Evolutionary conservation across 2,329 filamentous ascomycete genomes (phyloP).

Genomic region (Monilinia vaccinii-corymbosi): DNA sequence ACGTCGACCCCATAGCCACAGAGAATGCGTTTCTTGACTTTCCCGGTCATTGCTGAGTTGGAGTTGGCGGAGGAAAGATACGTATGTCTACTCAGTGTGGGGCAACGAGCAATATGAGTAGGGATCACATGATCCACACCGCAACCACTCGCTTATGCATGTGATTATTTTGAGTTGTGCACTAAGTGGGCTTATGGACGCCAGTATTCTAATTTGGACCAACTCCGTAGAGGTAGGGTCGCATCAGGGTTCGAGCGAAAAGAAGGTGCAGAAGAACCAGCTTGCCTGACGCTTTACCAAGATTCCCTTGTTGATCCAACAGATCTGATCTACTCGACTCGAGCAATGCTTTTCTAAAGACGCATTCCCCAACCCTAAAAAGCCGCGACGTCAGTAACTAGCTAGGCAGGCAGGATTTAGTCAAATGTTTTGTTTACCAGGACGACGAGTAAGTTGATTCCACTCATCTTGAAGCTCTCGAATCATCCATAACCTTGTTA

Average conservation of each 20-base stretch:
- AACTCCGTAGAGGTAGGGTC: not conserved
- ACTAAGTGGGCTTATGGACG: constrained; percentile 7
- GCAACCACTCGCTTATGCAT: too few species aligned
- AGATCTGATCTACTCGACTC: not conserved
- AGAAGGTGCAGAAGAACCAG: not conserved
- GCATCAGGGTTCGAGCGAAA: not conserved
- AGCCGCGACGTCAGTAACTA: not conserved
- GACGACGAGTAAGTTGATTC: not conserved
- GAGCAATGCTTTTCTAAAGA: not conserved
- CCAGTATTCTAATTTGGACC: constrained; percentile 6
- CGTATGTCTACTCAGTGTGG: too few species aligned
- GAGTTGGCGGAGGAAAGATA: not conserved
- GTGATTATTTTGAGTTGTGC: constrained; percentile 1
- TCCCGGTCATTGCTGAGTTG: constrained; percentile 14
- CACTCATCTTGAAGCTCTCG: not conserved
- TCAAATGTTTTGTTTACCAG: constrained; percentile 4
- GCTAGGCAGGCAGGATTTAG: not conserved
- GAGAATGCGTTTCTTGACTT: constrained; percentile 44
- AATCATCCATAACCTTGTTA: not conserved
- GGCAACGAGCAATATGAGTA: not conserved
- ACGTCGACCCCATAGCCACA: constrained; percentile 62
- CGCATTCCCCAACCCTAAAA: not conserved
- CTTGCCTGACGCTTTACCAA: not conserved
- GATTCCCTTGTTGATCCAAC: not conserved
- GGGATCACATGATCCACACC: not conserved